Conservation (phyloP, 192 early-diverging fungal species). For the Coemansia aciculifera region DNA sequence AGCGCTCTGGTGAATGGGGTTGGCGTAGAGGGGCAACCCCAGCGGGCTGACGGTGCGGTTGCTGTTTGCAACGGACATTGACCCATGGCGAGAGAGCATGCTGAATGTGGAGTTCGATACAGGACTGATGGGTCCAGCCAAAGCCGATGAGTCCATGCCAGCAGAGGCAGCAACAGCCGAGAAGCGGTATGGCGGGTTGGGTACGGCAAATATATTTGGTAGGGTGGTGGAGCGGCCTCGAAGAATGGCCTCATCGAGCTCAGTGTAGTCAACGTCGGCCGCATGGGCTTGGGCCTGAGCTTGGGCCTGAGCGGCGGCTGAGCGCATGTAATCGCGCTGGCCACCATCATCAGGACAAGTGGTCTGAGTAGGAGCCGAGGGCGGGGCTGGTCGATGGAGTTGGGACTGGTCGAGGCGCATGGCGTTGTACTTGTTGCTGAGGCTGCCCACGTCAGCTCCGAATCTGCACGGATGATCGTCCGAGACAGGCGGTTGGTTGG, state of each 20-base stretch:
- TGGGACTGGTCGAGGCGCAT: constrained; percentile 23
- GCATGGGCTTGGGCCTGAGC: neutral
- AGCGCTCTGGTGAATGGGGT: constrained; percentile 41
- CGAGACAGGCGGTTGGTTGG: constrained; percentile 10
- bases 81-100: constrained; percentile 50
- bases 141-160: constrained; percentile 5
- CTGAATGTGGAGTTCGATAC: constrained; percentile 27
- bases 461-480: constrained; percentile 3
- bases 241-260: constrained; percentile 53
- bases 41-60: constrained; percentile 48
- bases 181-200: constrained; percentile 34
- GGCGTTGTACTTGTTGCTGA: constrained; percentile 29
- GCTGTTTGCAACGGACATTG: constrained; percentile 31
- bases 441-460: constrained; percentile 19
- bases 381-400: neutral
- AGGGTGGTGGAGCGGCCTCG: constrained; percentile 51
- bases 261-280: constrained; percentile 39
- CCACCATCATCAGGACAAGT: neutral
- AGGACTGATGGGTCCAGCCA: constrained; percentile 34
- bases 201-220: constrained; percentile 42
- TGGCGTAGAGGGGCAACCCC: constrained; percentile 32
- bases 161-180: constrained; percentile 7
- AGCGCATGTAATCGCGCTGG: neutral
- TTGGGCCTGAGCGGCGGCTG: neutral
- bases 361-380: neutral